Evolutionary conservation across 495 filamentous ascomycete species (phyloP), one percentile per base, ranked within the genome.

Genomic region (Penicillium bovifimosum): DNA sequence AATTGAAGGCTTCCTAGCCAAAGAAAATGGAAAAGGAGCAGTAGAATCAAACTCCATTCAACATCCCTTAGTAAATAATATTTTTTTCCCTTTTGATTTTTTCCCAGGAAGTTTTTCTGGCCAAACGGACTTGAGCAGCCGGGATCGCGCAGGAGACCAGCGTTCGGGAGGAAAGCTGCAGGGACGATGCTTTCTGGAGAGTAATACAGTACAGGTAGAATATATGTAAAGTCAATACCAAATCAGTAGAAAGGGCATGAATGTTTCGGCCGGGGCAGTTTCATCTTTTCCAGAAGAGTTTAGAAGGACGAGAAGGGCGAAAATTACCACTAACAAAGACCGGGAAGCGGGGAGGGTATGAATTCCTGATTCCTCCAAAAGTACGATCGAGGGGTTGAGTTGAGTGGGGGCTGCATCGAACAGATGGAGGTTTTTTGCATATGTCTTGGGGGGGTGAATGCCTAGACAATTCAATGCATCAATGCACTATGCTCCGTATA

Each of bases 151-250:
- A 73, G 65, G 58, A 60, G 40, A 50, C 44, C 51, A 52, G 52
- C 46, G 62, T 58, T 59, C 55, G 43, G 46, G 64, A 64, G 69
- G 68, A 62, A 66, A 67, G 66, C 68, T 68, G 70, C 70, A 73
- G 70, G 62, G 61, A 62, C 67, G 63, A 56, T 64, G 54, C 56
- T 35, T 55, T 55, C 54, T 55, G 51, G 43, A 41, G 39, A 31
- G 44, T 53, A 40, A 32, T 51, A 51, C 48, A 40, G 47, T 50
- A 50, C 42, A 44, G 27, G 28, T 33, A 34, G 42, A 32, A 45
- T 16, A 45, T 32, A 32, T 44, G 28, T 45, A 45, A 45, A 45
- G 42, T 45, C 28, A 35, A 47, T 39, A 39, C 24, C 34, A 28
- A 13, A 27, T 32, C 13, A 36, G 34, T 48, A 18, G 10, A 34